Percentiles rank a stretch among this genome's conserved stretches.
Conservation (phyloP, 257 asterid genomes). For the Paulownia fortunei region DNA sequence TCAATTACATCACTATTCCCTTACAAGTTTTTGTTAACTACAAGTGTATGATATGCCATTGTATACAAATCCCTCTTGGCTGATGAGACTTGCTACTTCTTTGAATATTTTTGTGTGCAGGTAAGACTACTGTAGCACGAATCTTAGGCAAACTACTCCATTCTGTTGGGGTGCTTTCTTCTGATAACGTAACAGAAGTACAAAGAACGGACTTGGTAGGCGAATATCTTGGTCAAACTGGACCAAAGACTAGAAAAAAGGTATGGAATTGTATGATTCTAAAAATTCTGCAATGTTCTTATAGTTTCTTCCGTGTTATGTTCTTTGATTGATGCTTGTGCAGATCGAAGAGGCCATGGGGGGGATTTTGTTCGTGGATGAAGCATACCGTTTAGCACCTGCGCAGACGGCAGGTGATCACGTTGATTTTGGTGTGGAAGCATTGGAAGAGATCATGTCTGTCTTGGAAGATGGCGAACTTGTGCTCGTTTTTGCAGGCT, state of each 20-base stretch:
- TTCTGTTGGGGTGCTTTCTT: slow-evolving; percentile 73
- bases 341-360: slow-evolving; percentile 94
- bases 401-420: slow-evolving; percentile 50
- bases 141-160: slow-evolving; percentile 77
- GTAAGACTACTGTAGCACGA: slow-evolving; percentile 87
- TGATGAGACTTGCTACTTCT: background rate
- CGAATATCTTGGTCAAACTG: slow-evolving; percentile 87
- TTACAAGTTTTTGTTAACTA: background rate
- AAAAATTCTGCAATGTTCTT: background rate
- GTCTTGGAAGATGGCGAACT: slow-evolving; percentile 77
- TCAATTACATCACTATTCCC: background rate
- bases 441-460: slow-evolving; percentile 93
- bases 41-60: background rate
- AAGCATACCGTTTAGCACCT: slow-evolving; percentile 76
- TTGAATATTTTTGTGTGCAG: slow-evolving; percentile 34
- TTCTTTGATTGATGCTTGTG: background rate
- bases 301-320: background rate
- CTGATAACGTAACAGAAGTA: slow-evolving; percentile 69
- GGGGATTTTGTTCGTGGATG: slow-evolving; percentile 82
- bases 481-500: slow-evolving; percentile 87
- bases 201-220: slow-evolving; percentile 86
- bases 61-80: background rate
- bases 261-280: slow-evolving; percentile 29
- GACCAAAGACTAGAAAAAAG: slow-evolving; percentile 82
- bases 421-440: slow-evolving; percentile 73